Evolutionary conservation across 495 filamentous ascomycete genomes (phyloP).

Genomic region (Tuber magnatum): DNA sequence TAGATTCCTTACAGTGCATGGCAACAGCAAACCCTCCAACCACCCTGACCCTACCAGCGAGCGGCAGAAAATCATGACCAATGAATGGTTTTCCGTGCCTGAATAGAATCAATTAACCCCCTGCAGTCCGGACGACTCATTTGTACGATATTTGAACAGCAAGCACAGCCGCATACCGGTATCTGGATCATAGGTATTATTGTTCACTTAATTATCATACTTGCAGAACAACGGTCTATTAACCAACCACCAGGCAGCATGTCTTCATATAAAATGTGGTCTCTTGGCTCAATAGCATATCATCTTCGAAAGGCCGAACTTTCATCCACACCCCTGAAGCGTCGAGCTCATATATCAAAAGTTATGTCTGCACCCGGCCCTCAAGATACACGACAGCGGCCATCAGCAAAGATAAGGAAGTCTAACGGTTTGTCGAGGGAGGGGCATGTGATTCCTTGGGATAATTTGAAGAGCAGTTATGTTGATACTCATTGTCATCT

Average conservation of each 20-base stretch:
- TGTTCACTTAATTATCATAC: not conserved
- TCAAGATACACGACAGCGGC: not conserved
- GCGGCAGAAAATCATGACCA: not conserved
- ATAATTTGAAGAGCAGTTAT: conserved; percentile 30
- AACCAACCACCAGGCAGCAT: not conserved
- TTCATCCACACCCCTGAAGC: not conserved
- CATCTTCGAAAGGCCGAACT: not conserved
- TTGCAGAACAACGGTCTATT: not conserved
- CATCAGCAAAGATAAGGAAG: conserved; percentile 16
- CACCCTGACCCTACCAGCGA: not conserved
- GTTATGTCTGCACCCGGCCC: conserved; percentile 9
- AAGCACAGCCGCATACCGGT: not conserved
- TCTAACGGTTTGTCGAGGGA: conserved; percentile 11
- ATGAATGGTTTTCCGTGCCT: not conserved
- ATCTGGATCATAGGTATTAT: not conserved
- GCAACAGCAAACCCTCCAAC: not conserved
- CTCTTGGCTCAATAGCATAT: not conserved
- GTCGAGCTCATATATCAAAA: conserved; percentile 50
- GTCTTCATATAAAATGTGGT: not conserved
- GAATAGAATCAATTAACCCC: not conserved
- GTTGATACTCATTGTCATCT: conserved; percentile 36
- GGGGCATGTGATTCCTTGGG: conserved; percentile 20
- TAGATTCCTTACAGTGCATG: not conserved
- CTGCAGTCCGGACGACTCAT: not conserved
- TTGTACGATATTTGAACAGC: not conserved